Percentiles rank a stretch among this genome's conserved stretches.
phyloP scores from a whole-genome alignment of 768 basidiomycete genomes.

The Naganishia randhawae region DNA sequence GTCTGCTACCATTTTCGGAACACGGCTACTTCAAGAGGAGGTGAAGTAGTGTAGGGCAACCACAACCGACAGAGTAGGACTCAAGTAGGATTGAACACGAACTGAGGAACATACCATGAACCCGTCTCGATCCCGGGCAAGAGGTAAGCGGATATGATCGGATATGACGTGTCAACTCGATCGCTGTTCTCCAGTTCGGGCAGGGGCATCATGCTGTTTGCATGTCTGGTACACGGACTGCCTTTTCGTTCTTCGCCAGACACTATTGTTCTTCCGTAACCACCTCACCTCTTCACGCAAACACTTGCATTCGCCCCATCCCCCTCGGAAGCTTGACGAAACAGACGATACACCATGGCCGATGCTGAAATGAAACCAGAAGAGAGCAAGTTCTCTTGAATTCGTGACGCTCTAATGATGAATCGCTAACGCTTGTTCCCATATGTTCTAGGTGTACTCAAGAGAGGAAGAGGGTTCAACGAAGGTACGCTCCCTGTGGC shows the following conservation, averaged over 20 bases:
- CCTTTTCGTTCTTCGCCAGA: too few species aligned
- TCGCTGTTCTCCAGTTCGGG: too few species aligned
- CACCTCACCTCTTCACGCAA: neutral
- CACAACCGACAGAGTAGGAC: too few species aligned
- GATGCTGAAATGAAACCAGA: slow-evolving; percentile 28
- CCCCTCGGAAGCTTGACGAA: neutral
- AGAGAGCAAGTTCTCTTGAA: slow-evolving; percentile 7
- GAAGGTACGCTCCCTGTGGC: slow-evolving; percentile 58
- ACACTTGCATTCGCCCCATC: neutral
- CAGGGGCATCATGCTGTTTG: too few species aligned
- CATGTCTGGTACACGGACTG: too few species aligned
- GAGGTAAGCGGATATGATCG: too few species aligned
- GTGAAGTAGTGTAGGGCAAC: neutral
- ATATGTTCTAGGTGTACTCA: slow-evolving; percentile 57
- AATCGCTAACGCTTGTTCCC: neutral
- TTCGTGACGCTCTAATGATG: neutral
- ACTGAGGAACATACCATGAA: too few species aligned
- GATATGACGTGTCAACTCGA: too few species aligned
- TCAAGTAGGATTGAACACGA: too few species aligned
- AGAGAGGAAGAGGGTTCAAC: slow-evolving; percentile 80
- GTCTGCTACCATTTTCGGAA: slow-evolving; percentile 13
- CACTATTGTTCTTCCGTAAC: too few species aligned
- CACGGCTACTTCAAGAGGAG: neutral
- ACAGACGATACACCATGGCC: slow-evolving; percentile 5
- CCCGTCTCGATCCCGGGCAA: too few species aligned